Percentiles rank a stretch among this genome's conserved stretches.
Conservation (phyloP, 257 asterid genomes). For the Plantago ovata region DNA sequence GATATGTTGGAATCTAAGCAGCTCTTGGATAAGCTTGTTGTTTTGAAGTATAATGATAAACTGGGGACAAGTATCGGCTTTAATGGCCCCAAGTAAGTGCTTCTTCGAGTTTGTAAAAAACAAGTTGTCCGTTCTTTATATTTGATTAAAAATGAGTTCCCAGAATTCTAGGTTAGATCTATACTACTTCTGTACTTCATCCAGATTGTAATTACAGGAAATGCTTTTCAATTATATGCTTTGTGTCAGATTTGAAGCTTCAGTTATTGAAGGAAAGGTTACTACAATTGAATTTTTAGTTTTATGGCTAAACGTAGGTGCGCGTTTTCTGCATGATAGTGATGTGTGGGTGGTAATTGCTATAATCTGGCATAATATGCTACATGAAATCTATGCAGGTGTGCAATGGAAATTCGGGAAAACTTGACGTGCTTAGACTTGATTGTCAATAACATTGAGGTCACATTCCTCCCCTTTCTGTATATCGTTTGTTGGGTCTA, state of each 20-base stretch:
- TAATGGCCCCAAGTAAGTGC: constrained; percentile 73
- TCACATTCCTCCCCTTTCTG: constrained; percentile 22
- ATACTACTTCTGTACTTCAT: too few species aligned
- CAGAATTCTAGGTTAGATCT: too few species aligned
- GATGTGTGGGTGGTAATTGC: constrained; percentile 5
- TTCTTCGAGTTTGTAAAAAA: constrained; percentile 4
- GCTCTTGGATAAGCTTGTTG: constrained; percentile 76
- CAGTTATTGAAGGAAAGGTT: too few species aligned
- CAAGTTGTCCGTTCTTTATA: not conserved
- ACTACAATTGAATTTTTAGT: not conserved
- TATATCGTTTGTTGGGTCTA: constrained; percentile 6
- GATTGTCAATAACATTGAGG: constrained; percentile 79
- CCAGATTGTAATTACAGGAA: too few species aligned
- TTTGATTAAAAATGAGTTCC: not conserved
- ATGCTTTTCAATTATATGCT: too few species aligned
- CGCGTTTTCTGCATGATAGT: constrained; percentile 1
- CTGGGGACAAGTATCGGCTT: constrained; percentile 61
- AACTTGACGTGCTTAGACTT: constrained; percentile 73
- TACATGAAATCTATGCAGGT: constrained; percentile 29
- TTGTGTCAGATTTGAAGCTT: too few species aligned
- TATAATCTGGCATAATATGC: too few species aligned
- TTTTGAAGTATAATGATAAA: constrained; percentile 60
- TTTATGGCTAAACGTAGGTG: constrained; percentile 17
- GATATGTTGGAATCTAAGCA: constrained; percentile 51
- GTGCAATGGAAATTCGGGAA: constrained; percentile 48